Percentiles rank a stretch among this genome's conserved stretches.
These are phyloP conservation scores for Phoma herbarum DNA, from an alignment of 2,329 filamentous ascomycete genomes.

Conservation along the genomic window DNA sequence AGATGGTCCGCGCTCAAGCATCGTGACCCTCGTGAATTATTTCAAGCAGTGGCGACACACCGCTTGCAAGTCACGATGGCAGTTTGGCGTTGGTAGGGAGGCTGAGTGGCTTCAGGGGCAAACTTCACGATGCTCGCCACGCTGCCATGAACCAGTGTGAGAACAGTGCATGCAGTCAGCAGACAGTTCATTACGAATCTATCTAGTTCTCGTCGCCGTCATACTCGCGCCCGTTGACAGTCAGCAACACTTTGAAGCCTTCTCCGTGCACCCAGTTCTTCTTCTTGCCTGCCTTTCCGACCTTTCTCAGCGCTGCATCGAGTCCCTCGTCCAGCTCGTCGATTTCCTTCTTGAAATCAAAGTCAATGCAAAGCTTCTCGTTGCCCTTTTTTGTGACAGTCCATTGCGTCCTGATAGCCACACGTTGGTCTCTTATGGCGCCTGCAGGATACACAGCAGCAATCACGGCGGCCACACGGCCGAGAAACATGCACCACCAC, in stretches of 20 bases:
- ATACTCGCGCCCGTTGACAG: slow-evolving; percentile 39
- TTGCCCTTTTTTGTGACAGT: slow-evolving; percentile 38
- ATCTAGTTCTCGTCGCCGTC: slow-evolving; percentile 24
- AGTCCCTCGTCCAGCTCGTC: slow-evolving; percentile 48
- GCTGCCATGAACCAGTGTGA: slow-evolving; percentile 1
- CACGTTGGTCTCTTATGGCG: slow-evolving; percentile 52
- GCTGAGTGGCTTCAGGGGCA: slow-evolving; percentile 7
- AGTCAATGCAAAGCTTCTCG: slow-evolving; percentile 42
- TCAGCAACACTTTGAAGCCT: slow-evolving; percentile 43
- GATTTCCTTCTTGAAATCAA: slow-evolving; percentile 33
- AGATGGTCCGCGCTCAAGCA: neutral
- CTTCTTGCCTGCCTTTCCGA: slow-evolving; percentile 52
- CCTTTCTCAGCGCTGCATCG: slow-evolving; percentile 38
- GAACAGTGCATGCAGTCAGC: slow-evolving; percentile 11
- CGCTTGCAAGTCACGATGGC: slow-evolving; percentile 41
- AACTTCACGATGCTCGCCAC: slow-evolving; percentile 21
- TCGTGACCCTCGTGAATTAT: slow-evolving; percentile 17
- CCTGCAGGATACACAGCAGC: slow-evolving; percentile 70
- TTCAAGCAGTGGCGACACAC: slow-evolving; percentile 31
- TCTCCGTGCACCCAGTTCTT: slow-evolving; percentile 48
- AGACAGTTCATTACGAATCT: neutral
- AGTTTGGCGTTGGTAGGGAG: slow-evolving; percentile 16
- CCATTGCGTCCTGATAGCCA: slow-evolving; percentile 40
- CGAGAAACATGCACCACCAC: slow-evolving; percentile 74
- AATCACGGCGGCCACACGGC: slow-evolving; percentile 66